Evolutionary conservation across 306 rosid genomes (phyloP).

Genomic region (Calophaca sinica): DNA sequence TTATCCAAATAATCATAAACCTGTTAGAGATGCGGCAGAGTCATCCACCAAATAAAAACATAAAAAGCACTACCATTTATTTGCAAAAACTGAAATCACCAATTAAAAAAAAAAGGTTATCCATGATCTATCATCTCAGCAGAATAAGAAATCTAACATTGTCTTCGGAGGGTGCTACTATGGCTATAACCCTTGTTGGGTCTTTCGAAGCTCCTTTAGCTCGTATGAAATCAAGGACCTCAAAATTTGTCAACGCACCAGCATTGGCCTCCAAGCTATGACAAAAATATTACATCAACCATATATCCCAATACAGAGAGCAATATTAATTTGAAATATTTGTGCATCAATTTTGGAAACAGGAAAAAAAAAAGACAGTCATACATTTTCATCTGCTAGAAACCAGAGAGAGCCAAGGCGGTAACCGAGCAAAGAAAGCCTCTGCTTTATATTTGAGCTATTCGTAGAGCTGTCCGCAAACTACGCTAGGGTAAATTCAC

Average conservation of each 20-base stretch:
- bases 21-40: no score
- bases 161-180: conserved; percentile 65
- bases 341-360: neutral
- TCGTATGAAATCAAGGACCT: conserved; percentile 70
- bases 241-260: conserved; percentile 72
- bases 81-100: neutral
- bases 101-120: neutral
- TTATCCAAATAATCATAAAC: no score
- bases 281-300: neutral
- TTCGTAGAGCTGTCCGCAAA: no score
- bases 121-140: neutral
- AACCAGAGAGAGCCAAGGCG: conserved; percentile 6
- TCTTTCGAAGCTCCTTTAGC: conserved; percentile 76
- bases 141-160: conserved; percentile 52
- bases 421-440: neutral
- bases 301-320: neutral
- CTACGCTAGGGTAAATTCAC: no score
- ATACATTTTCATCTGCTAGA: conserved; percentile 60
- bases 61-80: no score
- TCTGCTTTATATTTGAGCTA: no score
- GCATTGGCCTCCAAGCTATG: conserved; percentile 65
- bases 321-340: conserved; percentile 1
- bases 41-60: no score
- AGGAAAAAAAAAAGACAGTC: conserved; percentile 1
- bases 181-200: conserved; percentile 65